phyloP scores from a whole-genome alignment of 495 filamentous ascomycete species.

The Bacidia rubella region DNA sequence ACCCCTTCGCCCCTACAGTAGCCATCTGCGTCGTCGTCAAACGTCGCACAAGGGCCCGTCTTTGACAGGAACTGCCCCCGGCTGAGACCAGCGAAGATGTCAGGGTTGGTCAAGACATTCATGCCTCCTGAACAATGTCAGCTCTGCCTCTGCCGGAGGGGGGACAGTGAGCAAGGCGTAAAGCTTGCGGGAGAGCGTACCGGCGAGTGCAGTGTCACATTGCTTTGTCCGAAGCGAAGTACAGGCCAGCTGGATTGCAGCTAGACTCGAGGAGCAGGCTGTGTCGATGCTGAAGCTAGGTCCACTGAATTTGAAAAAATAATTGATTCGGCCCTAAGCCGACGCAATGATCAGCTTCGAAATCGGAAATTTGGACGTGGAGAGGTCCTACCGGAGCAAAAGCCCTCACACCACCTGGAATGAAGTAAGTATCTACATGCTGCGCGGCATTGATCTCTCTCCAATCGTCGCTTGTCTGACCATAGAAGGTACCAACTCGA shows the following conservation, averaged over 20 bases:
- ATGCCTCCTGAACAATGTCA: too few species aligned
- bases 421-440: slow-evolving; percentile 10
- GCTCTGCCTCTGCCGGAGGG: too few species aligned
- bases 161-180: too few species aligned
- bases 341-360: neutral
- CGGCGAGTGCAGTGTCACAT: slow-evolving; percentile 68
- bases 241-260: slow-evolving; percentile 57
- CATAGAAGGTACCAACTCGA: slow-evolving; percentile 79
- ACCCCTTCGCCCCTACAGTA: slow-evolving; percentile 48
- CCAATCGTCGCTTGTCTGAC: slow-evolving; percentile 83
- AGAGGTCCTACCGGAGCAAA: slow-evolving; percentile 8
- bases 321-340: slow-evolving; percentile 28
- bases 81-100: slow-evolving; percentile 62
- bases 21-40: slow-evolving; percentile 53
- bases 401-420: slow-evolving; percentile 25
- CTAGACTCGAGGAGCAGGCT: slow-evolving; percentile 59
- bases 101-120: slow-evolving; percentile 63
- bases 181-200: too few species aligned
- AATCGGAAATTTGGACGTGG: neutral
- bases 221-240: slow-evolving; percentile 63
- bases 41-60: slow-evolving; percentile 25
- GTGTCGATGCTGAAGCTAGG: slow-evolving; percentile 62
- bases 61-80: slow-evolving; percentile 32
- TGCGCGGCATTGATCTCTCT: slow-evolving; percentile 40
- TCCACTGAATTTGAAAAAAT: slow-evolving; percentile 57